Conservation (phyloP, 2,329 filamentous ascomycete genomes). For the Colletotrichum tanaceti region DNA sequence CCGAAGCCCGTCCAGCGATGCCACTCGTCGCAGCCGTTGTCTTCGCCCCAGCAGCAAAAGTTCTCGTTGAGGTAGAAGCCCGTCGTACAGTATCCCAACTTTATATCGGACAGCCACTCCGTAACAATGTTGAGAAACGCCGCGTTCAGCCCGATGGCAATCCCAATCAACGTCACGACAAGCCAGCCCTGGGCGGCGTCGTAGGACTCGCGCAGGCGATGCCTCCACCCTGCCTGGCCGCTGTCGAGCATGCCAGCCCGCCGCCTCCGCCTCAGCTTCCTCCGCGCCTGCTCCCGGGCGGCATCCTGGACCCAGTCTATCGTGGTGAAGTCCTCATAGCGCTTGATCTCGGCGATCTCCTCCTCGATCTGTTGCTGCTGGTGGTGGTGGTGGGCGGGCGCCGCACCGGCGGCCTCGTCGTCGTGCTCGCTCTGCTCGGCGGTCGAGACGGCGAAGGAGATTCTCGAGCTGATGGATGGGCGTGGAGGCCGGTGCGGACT, state of each 20-base stretch:
- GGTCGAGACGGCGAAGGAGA: conserved; percentile 75
- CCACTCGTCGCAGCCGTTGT: conserved; percentile 90
- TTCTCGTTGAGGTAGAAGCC: conserved; percentile 97
- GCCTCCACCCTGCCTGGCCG: conserved; percentile 78
- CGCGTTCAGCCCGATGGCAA: conserved; percentile 93
- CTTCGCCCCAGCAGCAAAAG: conserved; percentile 98
- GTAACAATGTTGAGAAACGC: conserved; percentile 95
- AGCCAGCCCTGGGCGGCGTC: conserved; percentile 98
- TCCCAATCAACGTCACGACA: conserved; percentile 91
- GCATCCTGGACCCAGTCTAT: conserved; percentile 99
- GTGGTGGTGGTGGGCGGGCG: conserved; percentile 13
- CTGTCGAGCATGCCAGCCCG: conserved; percentile 78
- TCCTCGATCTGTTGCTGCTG: conserved; percentile 81
- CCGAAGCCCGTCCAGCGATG: conserved; percentile 85
- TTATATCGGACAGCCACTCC: conserved; percentile 96
- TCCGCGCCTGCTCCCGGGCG: conserved; percentile 85
- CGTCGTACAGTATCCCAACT: conserved; percentile 93
- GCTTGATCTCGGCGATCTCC: conserved; percentile 97
- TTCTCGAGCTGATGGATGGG: conserved; percentile 71
- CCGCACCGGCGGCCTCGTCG: conserved; percentile 57
- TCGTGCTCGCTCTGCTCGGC: conserved; percentile 71
- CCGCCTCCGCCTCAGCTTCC: conserved; percentile 79
- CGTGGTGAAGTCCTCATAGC: conserved; percentile 99
- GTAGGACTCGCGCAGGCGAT: conserved; percentile 85
- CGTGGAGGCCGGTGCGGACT: conserved; percentile 51